phyloP scores from a whole-genome alignment of 495 filamentous ascomycete species.

The Trichoderma orchidacearum region DNA sequence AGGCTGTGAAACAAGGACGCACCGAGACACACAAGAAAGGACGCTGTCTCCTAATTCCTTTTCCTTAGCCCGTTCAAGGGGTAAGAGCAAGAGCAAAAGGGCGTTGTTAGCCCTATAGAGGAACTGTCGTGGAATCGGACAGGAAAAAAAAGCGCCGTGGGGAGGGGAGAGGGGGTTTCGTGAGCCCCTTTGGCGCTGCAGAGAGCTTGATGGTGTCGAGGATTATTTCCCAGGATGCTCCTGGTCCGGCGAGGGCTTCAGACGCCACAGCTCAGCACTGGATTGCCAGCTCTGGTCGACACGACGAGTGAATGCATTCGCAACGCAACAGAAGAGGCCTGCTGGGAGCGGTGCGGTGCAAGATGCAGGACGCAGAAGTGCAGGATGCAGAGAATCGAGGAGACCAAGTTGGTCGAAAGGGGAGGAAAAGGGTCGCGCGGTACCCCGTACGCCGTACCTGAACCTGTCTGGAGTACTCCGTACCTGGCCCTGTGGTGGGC shows the following conservation, averaged over 20 bases:
- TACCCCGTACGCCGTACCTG: neutral
- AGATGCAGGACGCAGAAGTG: neutral
- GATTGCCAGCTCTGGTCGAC: neutral
- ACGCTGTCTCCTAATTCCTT: neutral
- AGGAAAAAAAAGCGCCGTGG: neutral
- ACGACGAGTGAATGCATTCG: neutral
- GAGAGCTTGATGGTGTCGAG: too few species aligned
- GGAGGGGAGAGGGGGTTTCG: neutral
- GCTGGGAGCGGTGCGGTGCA: neutral
- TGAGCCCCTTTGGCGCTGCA: neutral
- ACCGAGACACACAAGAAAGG: neutral
- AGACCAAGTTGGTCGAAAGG: neutral
- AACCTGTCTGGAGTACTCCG: too few species aligned
- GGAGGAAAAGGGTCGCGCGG: slow-evolving; percentile 1
- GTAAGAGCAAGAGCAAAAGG: neutral
- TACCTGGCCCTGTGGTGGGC: neutral
- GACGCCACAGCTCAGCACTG: neutral
- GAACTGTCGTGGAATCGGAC: neutral
- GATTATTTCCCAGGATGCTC: neutral
- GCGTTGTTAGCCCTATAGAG: neutral
- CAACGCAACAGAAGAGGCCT: neutral
- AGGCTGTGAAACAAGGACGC: neutral
- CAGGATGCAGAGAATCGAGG: neutral
- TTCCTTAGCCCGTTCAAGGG: neutral
- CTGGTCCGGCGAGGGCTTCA: neutral